Base-by-base conservation (phyloP, 805 yeast species). In the Ogataea thermomethanolica region DNA sequence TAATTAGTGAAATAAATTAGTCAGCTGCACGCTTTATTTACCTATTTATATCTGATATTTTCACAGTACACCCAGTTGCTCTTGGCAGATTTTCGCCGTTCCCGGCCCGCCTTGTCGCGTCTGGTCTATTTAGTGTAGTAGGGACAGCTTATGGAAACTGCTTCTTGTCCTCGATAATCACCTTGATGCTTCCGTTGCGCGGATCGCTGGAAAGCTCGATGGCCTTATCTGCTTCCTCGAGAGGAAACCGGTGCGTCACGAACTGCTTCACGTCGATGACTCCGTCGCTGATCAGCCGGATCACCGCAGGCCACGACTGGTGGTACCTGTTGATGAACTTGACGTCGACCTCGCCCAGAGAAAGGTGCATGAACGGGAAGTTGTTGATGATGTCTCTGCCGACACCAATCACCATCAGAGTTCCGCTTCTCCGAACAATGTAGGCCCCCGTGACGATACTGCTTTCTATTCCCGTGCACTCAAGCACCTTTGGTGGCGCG, bases 301-400 rank as follows among this genome's bases (percentile, higher is more conserved):
- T 74, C 9, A 70, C 75, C n/a, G 74, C 65, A 13, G 80, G 80
- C 79, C 79, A 76, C 14, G 78, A 67, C 50, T 72, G 75, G 42
- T 72, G 70, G 57, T 76, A 76, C 48, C 81, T 65, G 64, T 73
- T 74, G 55, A 73, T 70, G 46, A 71, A 73, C 54, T 65, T 70
- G 48, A 75, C 62, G 37, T 70, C 73, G 50, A 73, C 69, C 50
- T 76, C 81, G 48, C 73, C 75, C 35, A 72, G 66, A 11, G 76
- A 69, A 31, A 71, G 56, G 44, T 72, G 75, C 78, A 74, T 74
- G 64, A 75, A 74, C 45, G 80, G 80, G 55, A 76, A 65, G 35
- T 62, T 65, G 56, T 73, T 67, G 37, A 67, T 55, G 38, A 59
- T 61, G 41, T 67, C 70, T 50, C 62, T 63, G 34, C 80, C 79